Conservation (phyloP, 331 rosid species). For the Rosa hybrid region DNA sequence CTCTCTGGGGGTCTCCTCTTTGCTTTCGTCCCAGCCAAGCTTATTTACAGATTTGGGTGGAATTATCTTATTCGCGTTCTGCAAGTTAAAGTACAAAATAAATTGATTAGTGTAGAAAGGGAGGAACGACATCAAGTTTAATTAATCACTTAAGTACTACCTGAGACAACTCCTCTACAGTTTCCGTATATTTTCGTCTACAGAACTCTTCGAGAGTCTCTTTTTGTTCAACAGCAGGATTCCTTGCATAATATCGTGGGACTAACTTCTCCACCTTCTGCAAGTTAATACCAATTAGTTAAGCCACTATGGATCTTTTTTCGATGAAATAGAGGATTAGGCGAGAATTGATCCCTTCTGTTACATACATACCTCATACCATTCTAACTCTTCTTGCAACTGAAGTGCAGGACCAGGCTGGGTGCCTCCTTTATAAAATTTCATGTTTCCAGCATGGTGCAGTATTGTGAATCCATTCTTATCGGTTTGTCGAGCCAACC, state of each 20-base stretch:
- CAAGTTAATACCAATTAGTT: not conserved
- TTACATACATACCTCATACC: conserved; percentile 22
- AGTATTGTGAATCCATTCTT: not conserved
- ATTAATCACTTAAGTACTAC: not conserved
- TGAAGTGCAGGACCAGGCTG: conserved; percentile 23
- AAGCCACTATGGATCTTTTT: too few relatives aligned
- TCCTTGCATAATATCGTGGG: not conserved
- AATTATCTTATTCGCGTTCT: not conserved
- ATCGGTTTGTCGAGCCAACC: conserved; percentile 7
- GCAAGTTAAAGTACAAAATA: not conserved
- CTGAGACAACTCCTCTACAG: not conserved
- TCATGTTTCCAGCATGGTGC: conserved; percentile 11
- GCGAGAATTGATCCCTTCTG: too few relatives aligned
- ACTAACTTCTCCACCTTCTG: not conserved
- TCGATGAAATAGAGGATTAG: too few relatives aligned
- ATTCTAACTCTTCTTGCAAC: conserved; percentile 20
- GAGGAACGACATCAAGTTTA: too few relatives aligned
- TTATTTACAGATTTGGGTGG: not conserved
- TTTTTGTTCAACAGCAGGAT: not conserved
- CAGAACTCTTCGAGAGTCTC: not conserved
- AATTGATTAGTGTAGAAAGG: too few relatives aligned
- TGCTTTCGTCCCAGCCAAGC: not conserved
- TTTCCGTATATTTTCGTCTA: too few relatives aligned
- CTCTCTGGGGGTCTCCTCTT: not conserved
- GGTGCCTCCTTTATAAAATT: not conserved